phyloP scores from a whole-genome alignment of 148 eudicot species.

The Chenopodium quinoa region DNA sequence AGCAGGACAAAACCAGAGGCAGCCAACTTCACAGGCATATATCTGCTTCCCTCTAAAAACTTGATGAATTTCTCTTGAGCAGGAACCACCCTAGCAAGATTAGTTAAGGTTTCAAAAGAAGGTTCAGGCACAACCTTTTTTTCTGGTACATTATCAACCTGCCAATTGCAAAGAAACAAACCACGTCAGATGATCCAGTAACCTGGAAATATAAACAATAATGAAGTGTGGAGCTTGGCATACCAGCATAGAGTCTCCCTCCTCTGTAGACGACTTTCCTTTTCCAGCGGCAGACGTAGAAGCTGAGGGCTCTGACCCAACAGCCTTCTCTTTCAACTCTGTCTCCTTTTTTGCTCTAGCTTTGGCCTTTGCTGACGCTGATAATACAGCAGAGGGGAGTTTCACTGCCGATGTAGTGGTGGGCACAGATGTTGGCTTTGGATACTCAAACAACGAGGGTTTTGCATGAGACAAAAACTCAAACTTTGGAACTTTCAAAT shows the following conservation, averaged over 20 bases:
- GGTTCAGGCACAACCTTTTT: conserved; percentile 87
- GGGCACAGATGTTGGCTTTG: conserved; percentile 80
- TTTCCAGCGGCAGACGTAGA: conserved; percentile 50
- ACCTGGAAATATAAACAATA: not conserved
- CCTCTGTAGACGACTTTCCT: conserved; percentile 57
- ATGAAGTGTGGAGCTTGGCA: not conserved
- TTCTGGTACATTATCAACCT: conserved; percentile 59
- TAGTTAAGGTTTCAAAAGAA: conserved; percentile 63
- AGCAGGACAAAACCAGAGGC: conserved; percentile 86
- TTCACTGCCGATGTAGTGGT: conserved; percentile 77
- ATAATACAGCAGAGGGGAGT: conserved; percentile 87
- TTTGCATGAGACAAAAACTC: conserved; percentile 88
- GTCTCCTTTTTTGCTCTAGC: conserved; percentile 92
- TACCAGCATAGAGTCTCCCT: conserved; percentile 91
- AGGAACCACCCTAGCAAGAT: conserved; percentile 95
- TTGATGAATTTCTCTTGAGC: conserved; percentile 82
- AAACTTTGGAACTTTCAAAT: conserved; percentile 87
- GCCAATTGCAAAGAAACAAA: conserved; percentile 8
- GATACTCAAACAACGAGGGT: conserved; percentile 94
- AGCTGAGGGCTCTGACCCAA: conserved; percentile 43
- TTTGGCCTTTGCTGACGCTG: conserved; percentile 79
- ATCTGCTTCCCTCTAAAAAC: conserved; percentile 84
- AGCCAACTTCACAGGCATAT: conserved; percentile 76
- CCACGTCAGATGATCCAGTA: conserved; percentile 4
- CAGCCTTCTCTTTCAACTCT: conserved; percentile 66